Conservation (phyloP, 768 basidiomycete species). For the Pulveroboletus sp. region DNA sequence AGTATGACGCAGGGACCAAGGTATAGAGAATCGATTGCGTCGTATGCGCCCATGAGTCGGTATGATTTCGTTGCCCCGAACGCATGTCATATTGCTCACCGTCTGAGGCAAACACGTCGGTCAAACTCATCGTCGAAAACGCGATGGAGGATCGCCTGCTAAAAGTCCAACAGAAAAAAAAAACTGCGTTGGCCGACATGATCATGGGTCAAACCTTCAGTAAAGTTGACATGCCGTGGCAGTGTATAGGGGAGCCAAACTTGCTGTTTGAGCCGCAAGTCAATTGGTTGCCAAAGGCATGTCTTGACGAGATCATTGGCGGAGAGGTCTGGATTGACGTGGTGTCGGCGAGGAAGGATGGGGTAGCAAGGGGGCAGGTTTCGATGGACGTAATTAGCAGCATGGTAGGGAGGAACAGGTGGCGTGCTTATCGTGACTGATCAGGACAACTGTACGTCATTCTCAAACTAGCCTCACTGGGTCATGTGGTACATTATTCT, state of each 20-base stretch:
- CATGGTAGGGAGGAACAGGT: no score
- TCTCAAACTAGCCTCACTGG: no score
- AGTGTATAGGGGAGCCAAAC: conserved; percentile 84
- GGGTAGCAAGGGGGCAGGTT: no score
- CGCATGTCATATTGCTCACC: conserved; percentile 51
- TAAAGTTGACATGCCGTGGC: conserved; percentile 83
- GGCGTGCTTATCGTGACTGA: no score
- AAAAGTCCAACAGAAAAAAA: conserved; percentile 92
- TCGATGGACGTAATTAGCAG: no score
- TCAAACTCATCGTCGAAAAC: conserved; percentile 92
- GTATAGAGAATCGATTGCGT: conserved; percentile 99
- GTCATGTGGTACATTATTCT: no score
- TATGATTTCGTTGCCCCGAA: background rate
- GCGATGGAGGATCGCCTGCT: conserved; percentile 92
- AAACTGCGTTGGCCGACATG: conserved; percentile 92
- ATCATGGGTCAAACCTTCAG: conserved; percentile 84
- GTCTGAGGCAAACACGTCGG: conserved; percentile 87
- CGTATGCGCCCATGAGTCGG: conserved; percentile 49
- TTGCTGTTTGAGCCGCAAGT: conserved; percentile 62
- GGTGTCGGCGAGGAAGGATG: no score
- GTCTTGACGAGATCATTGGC: conserved; percentile 13
- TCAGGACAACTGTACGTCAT: no score
- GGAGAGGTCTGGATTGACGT: no score
- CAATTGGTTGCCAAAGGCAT: conserved; percentile 20
- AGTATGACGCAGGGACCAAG: conserved; percentile 71